Base-by-base conservation (phyloP, 257 asterid genomes). In the Solanum piurae region DNA sequence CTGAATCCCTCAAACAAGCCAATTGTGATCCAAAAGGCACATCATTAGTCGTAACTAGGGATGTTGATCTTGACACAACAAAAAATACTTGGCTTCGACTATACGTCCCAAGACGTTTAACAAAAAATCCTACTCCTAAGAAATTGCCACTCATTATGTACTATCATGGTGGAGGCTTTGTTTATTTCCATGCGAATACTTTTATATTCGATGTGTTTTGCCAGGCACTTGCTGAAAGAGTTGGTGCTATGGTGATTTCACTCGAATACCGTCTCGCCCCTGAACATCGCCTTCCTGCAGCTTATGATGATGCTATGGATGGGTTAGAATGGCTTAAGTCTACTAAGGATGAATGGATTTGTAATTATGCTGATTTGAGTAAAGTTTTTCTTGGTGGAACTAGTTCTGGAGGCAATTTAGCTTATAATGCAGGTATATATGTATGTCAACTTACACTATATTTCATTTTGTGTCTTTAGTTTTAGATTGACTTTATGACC, bases 81-180 rank as follows among this genome's bases (percentile, higher is more conserved):
- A 92, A 88, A 5, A 88, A 89, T 9, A 93, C 96, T 3, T 92
- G 94, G 96, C 84, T 89, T 46, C 93, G 96, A 2, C 42, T 94
- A 8, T 94, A 92, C 42, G 55, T 91, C 12, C 95, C 96, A 5
- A 77, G 88, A 31, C 75, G 84, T 7, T 18, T 25, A 31, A 84
- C 80, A 11, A 55, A 88, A 7, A 16, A 77, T 74, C 5, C 80
- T 23, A 2, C 64, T 1, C 42, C 86, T 20, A 74, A 84, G 9
- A 94, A 93, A 62, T 88, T 91, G 21, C 95, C 96, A 5, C 74
- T 93, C 16, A 90, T 92, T 9, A 10, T 93, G 3, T 93, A 91
- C 90, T 90, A 87, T 52, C 96, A 93, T 84, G 96, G 95, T 25
- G 92, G 96, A 5, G 94, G 96, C 20, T 93, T 91, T 69, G 86